Percentiles rank a stretch among this genome's conserved stretches.
Conservation (phyloP, 257 asterid species). For the Solanum piurae region DNA sequence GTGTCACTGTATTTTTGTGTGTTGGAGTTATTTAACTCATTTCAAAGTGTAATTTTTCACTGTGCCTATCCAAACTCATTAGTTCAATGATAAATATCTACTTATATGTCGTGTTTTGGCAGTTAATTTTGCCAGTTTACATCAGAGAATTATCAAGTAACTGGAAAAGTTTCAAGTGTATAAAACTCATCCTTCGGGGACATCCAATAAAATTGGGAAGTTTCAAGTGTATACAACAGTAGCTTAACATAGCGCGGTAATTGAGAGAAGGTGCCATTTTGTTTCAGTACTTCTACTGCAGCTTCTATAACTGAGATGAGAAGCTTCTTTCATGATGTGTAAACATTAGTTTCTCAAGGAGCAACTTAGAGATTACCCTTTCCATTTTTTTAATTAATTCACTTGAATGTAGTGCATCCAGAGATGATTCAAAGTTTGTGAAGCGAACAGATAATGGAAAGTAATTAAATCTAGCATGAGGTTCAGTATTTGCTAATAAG, state of each 20-base stretch:
- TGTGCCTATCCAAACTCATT: neutral
- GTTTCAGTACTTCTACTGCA: neutral
- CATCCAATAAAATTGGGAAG: neutral
- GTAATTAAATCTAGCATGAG: neutral
- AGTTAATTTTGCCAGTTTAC: neutral
- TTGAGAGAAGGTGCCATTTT: neutral
- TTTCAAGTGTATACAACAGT: neutral
- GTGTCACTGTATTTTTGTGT: neutral
- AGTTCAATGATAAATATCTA: neutral
- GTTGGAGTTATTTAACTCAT: neutral
- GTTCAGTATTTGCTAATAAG: neutral
- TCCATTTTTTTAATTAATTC: neutral
- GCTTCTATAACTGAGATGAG: neutral
- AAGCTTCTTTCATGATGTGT: neutral
- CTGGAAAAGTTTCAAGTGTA: neutral
- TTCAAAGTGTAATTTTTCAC: neutral
- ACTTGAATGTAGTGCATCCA: neutral
- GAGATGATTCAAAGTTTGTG: neutral
- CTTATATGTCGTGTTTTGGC: neutral
- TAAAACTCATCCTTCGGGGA: neutral
- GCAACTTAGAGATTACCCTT: neutral
- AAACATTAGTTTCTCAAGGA: neutral
- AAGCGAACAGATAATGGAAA: neutral
- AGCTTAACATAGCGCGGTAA: neutral
- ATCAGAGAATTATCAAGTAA: neutral